Evolutionary conservation across 805 yeast genomes (phyloP).

Genomic region (Torulaspora delbrueckii): DNA sequence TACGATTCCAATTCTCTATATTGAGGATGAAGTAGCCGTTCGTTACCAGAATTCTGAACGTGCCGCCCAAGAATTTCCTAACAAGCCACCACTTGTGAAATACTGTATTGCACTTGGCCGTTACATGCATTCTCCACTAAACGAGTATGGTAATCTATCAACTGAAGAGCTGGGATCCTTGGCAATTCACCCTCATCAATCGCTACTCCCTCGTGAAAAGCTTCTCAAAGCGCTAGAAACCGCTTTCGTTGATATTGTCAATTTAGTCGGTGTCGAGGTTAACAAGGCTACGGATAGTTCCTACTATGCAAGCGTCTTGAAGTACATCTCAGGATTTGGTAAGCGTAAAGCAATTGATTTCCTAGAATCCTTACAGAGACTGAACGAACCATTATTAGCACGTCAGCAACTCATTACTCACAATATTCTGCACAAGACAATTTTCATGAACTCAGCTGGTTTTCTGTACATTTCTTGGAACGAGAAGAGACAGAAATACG

Average conservation of each 20-base stretch:
- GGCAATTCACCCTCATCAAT: conserved; percentile 68
- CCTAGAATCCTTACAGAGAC: conserved; percentile 65
- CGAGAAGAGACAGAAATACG: conserved; percentile 40
- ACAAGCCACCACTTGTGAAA: conserved; percentile 70
- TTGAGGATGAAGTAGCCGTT: conserved; percentile 89
- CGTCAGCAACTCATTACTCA: conserved; percentile 85
- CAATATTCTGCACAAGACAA: conserved; percentile 69
- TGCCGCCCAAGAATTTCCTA: conserved; percentile 76
- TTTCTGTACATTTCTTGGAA: conserved; percentile 74
- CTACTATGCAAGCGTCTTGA: conserved; percentile 65
- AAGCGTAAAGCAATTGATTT: conserved; percentile 91
- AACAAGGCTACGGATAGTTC: conserved; percentile 75
- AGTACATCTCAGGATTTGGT: conserved; percentile 86
- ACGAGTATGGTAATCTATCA: conserved; percentile 74
- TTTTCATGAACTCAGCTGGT: conserved; percentile 89
- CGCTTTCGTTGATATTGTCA: conserved; percentile 82
- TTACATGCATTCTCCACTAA: conserved; percentile 85
- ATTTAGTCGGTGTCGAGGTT: conserved; percentile 89
- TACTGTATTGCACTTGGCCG: conserved; percentile 89
- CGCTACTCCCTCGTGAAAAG: conserved; percentile 57
- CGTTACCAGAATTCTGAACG: conserved; percentile 75
- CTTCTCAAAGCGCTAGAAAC: conserved; percentile 66
- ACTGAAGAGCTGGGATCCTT: conserved; percentile 69
- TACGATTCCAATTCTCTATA: conserved; percentile 67
- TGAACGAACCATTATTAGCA: conserved; percentile 50